phyloP scores from a whole-genome alignment of 176 grass and related monocot species.

The Cenchrus americanus region DNA sequence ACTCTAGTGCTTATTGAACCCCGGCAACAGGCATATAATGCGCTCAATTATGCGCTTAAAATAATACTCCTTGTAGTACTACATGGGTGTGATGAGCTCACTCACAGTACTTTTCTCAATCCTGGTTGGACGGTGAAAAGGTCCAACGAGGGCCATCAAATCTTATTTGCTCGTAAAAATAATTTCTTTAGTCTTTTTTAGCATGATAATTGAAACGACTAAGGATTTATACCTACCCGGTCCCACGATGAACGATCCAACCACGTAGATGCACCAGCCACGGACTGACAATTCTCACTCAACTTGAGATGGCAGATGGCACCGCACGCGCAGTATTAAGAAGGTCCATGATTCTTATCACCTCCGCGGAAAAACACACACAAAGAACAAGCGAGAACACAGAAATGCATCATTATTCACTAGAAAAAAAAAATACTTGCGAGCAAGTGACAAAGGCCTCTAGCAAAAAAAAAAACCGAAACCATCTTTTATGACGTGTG shows the following conservation, averaged over 20 bases:
- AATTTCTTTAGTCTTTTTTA: not conserved
- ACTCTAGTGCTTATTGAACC: not conserved
- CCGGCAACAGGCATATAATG: not conserved
- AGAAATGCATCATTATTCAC: not conserved
- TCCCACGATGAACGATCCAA: not conserved
- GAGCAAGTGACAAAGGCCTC: not conserved
- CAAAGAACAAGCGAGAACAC: not conserved
- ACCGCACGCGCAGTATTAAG: not conserved
- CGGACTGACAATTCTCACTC: constrained; percentile 26
- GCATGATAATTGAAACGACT: constrained; percentile 25
- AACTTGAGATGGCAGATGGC: not conserved
- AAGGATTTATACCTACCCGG: not conserved
- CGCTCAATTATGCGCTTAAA: constrained; percentile 58
- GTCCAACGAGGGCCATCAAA: not conserved
- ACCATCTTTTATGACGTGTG: not conserved
- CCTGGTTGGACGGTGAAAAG: constrained; percentile 7
- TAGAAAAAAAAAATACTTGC: not conserved
- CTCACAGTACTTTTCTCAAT: constrained; percentile 3
- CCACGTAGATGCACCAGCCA: not conserved
- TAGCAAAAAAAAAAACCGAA: not conserved
- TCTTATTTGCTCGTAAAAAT: constrained; percentile 13
- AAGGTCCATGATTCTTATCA: not conserved
- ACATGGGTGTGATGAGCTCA: constrained; percentile 27
- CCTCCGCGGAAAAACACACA: not conserved
- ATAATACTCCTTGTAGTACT: not conserved